Percentiles rank a stretch among this genome's conserved stretches.
These are phyloP conservation scores for Zalaria sp. DNA, from an alignment of 2,329 filamentous ascomycete species.

Conservation along the genomic window DNA sequence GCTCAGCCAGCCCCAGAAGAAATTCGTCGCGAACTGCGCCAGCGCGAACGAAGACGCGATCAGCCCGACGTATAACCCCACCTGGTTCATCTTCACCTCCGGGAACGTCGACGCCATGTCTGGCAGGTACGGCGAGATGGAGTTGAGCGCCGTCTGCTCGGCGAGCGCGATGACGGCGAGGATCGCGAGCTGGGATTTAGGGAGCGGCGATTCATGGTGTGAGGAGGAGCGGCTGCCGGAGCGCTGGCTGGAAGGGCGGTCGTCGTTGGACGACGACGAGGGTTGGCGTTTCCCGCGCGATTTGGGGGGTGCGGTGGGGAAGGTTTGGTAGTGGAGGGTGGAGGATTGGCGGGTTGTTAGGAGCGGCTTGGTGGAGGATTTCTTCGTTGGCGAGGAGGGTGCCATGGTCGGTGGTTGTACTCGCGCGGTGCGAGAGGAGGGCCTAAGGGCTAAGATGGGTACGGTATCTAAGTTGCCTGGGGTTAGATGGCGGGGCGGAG, in stretches of 20 bases:
- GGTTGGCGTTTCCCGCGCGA: constrained; percentile 35
- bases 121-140: constrained; percentile 87
- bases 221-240: constrained; percentile 19
- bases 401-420: no score
- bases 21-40: constrained; percentile 84
- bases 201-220: constrained; percentile 56
- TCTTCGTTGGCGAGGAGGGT: no score
- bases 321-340: constrained; percentile 65
- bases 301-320: constrained; percentile 56
- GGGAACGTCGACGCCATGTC: constrained; percentile 82
- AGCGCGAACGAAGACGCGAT: constrained; percentile 85
- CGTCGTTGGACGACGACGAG: constrained; percentile 13
- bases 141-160: constrained; percentile 94
- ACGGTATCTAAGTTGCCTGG: no score
- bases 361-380: neutral
- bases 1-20: constrained; percentile 77
- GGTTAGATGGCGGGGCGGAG: no score
- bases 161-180: constrained; percentile 79
- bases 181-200: constrained; percentile 67
- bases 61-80: constrained; percentile 78
- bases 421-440: no score
- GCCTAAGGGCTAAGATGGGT: no score
- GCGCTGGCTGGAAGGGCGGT: constrained; percentile 14
- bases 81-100: constrained; percentile 55
- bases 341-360: constrained; percentile 24